Conservation (phyloP, 148 eudicot species). For the Amaranthus palmeri region DNA sequence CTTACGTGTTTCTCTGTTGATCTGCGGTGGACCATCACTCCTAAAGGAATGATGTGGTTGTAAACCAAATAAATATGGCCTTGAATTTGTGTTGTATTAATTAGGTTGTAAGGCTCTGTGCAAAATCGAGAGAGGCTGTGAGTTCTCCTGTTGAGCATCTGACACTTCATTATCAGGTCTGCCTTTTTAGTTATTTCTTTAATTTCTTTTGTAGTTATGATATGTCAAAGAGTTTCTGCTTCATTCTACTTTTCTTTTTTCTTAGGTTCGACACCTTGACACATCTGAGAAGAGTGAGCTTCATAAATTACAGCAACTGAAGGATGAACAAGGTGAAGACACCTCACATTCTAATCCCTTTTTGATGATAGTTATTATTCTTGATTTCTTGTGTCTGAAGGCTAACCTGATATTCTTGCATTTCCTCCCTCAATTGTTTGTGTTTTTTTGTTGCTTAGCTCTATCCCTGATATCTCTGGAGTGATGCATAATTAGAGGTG, state of each 20-base stretch:
- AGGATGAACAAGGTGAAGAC: constrained; percentile 88
- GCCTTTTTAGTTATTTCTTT: constrained; percentile 12
- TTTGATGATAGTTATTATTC: too few relatives aligned
- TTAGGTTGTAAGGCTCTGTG: constrained; percentile 98
- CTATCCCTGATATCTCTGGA: neutral
- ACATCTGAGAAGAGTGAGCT: constrained; percentile 98
- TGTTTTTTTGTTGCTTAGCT: neutral
- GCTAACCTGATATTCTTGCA: too few relatives aligned
- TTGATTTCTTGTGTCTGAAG: too few relatives aligned
- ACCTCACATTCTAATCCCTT: neutral
- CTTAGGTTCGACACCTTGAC: constrained; percentile 97
- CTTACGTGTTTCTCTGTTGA: neutral
- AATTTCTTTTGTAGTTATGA: neutral
- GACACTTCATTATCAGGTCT: constrained; percentile 97
- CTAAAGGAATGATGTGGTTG: too few relatives aligned
- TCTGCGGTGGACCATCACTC: too few relatives aligned
- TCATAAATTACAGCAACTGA: constrained; percentile 89
- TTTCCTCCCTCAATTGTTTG: neutral
- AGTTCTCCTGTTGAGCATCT: constrained; percentile 99
- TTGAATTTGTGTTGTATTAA: neutral
- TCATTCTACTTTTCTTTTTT: constrained; percentile 11
- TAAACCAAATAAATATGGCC: too few relatives aligned
- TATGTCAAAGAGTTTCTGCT: neutral
- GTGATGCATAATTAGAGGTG: too few relatives aligned
- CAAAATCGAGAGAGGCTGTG: constrained; percentile 99